Conservation (phyloP, 345 rosid species). For the Eucalyptus coolabah region DNA sequence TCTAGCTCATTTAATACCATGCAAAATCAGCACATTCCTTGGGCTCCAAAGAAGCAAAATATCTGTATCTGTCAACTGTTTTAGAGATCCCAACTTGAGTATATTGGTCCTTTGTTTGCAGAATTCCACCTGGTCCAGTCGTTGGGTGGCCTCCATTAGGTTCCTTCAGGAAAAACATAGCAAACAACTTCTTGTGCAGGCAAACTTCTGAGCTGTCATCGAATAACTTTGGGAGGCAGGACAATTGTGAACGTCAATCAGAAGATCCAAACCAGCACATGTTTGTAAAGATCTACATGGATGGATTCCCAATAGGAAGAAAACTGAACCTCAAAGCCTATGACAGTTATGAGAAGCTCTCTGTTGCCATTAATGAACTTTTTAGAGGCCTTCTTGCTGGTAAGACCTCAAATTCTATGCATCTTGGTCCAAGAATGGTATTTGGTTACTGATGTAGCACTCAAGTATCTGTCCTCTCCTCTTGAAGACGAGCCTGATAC, state of each 20-base stretch:
- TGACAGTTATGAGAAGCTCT: constrained; percentile 29
- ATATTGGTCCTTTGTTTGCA: not conserved
- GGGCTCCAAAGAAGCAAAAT: not conserved
- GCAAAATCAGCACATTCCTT: not conserved
- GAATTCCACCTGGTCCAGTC: constrained; percentile 7
- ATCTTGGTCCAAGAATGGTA: not conserved
- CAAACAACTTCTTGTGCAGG: not conserved
- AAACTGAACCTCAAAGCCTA: constrained; percentile 30
- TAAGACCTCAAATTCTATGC: not conserved
- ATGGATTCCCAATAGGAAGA: constrained; percentile 38
- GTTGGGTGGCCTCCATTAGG: constrained; percentile 44
- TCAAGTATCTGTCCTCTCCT: not conserved
- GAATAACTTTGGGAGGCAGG: not conserved
- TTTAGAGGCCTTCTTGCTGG: constrained; percentile 31
- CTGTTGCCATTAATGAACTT: constrained; percentile 28
- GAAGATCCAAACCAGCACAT: not conserved
- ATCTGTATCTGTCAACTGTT: not conserved
- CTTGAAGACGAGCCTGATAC: not conserved
- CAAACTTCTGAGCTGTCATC: not conserved
- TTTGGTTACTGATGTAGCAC: not conserved
- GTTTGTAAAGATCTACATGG: constrained; percentile 32
- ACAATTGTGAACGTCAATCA: not conserved
- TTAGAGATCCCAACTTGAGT: not conserved
- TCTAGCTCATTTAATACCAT: not conserved
- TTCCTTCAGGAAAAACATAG: constrained; percentile 24